A percentile compares a stretch with the other conserved stretches of the same genome.
These are phyloP conservation scores for Suillus plorans DNA, from an alignment of 768 basidiomycete species.

Conservation along the genomic window DNA sequence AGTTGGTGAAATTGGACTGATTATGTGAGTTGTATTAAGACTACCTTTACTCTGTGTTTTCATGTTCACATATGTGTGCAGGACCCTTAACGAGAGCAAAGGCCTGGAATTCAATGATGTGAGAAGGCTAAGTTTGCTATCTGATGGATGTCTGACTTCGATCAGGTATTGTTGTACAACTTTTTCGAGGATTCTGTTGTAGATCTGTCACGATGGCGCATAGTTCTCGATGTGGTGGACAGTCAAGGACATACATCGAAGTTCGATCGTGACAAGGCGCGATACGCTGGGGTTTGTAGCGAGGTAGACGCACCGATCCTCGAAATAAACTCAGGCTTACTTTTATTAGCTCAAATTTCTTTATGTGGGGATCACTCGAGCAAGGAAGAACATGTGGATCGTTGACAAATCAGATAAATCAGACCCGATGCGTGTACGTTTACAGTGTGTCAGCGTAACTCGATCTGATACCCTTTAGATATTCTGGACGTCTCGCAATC, in stretches of 20 bases:
- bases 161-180: constrained; percentile 68
- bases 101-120: constrained; percentile 27
- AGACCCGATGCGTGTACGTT: constrained; percentile 55
- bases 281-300: constrained; percentile 54
- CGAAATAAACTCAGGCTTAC: background rate
- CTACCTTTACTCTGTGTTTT: background rate
- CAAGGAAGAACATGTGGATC: constrained; percentile 71
- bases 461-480: constrained; percentile 32
- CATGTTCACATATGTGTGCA: constrained; percentile 5
- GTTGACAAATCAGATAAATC: constrained; percentile 57
- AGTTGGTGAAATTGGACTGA: constrained; percentile 57
- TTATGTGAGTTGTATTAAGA: constrained; percentile 45
- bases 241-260: constrained; percentile 36
- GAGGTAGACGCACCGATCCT: constrained; percentile 41
- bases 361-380: constrained; percentile 71
- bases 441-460: background rate
- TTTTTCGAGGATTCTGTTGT: constrained; percentile 68
- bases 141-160: background rate
- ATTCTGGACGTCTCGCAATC: constrained; percentile 48
- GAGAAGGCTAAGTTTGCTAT: background rate
- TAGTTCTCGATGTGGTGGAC: constrained; percentile 46
- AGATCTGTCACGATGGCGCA: constrained; percentile 55
- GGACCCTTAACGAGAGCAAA: constrained; percentile 34
- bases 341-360: constrained; percentile 55
- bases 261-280: constrained; percentile 42